A percentile compares a stretch with the other conserved stretches of the same genome.
These are phyloP conservation scores for Colletotrichum abscissum DNA, from an alignment of 2,329 filamentous ascomycete genomes.

Conservation along the genomic window DNA sequence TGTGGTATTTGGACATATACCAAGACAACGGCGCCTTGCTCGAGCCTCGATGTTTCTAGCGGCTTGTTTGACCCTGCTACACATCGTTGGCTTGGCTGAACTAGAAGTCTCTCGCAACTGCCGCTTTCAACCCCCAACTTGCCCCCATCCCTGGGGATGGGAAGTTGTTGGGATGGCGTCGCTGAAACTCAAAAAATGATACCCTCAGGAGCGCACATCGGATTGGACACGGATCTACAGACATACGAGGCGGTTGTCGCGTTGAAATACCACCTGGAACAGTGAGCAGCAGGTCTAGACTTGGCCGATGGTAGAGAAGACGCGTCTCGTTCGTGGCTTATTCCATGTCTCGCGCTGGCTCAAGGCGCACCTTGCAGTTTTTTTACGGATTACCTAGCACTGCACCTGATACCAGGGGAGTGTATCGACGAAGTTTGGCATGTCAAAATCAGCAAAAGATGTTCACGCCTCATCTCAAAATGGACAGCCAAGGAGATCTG, in stretches of 20 bases:
- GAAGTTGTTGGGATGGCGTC: slow-evolving; percentile 22
- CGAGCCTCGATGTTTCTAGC: slow-evolving; percentile 13
- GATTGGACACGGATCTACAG: background rate
- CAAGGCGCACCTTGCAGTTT: background rate
- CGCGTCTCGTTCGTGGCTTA: background rate
- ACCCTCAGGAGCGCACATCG: slow-evolving; percentile 12
- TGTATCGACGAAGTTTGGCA: background rate
- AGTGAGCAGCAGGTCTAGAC: slow-evolving; percentile 8
- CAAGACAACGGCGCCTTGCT: slow-evolving; percentile 16
- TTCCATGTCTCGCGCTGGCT: background rate
- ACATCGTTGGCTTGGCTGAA: slow-evolving; percentile 7
- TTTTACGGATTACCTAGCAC: background rate
- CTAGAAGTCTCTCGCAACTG: background rate
- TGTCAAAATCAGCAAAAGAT: background rate
- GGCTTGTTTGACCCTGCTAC: background rate
- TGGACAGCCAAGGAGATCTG: background rate
- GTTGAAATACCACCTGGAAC: slow-evolving; percentile 4
- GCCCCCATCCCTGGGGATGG: background rate
- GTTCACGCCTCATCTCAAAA: slow-evolving; percentile 3
- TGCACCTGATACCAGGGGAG: background rate
- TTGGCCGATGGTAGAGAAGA: slow-evolving; percentile 1
- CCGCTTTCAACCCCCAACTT: background rate
- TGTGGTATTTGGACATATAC: background rate
- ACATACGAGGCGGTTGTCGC: slow-evolving; percentile 9
- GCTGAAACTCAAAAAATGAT: slow-evolving; percentile 24